Percentiles rank a stretch among this genome's conserved stretches.
phyloP scores from a whole-genome alignment of 148 eudicot genomes.

The Talinum fruticosum region DNA sequence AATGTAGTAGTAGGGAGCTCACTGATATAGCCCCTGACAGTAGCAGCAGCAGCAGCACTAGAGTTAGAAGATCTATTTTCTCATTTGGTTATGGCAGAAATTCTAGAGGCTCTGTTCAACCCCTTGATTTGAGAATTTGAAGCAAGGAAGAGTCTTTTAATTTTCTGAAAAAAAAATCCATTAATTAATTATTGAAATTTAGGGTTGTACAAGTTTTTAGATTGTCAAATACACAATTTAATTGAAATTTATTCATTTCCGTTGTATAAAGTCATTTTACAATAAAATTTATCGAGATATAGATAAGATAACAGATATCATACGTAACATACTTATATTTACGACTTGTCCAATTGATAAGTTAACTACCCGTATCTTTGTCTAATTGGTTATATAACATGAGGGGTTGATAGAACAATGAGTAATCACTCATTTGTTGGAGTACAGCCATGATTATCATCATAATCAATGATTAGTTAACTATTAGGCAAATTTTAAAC shows the following conservation, averaged over 20 bases:
- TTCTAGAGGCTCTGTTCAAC: constrained; percentile 55
- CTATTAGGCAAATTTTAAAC: neutral
- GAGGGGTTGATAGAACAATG: constrained; percentile 2
- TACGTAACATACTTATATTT: too few species aligned
- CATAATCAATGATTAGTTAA: constrained; percentile 19
- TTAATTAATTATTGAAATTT: constrained; percentile 15
- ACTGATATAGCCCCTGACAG: constrained; percentile 25
- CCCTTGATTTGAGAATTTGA: constrained; percentile 46
- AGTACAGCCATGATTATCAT: constrained; percentile 28
- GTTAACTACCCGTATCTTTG: neutral
- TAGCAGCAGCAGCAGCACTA: constrained; percentile 19
- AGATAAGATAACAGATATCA: too few species aligned
- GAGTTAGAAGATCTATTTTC: constrained; percentile 54
- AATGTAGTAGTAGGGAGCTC: constrained; percentile 19
- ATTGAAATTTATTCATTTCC: constrained; percentile 11
- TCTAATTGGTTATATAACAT: neutral
- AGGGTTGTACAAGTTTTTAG: constrained; percentile 17
- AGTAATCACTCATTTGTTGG: constrained; percentile 19
- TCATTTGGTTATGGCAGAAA: constrained; percentile 61
- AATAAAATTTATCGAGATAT: neutral
- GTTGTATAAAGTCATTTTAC: neutral
- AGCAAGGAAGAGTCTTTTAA: neutral
- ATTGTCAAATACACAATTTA: constrained; percentile 13
- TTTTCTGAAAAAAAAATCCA: neutral
- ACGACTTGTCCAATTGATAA: too few species aligned